Percentiles rank a stretch among this genome's conserved stretches.
Conservation (phyloP, 2,329 filamentous ascomycete species). For the Penicillium olsonii region DNA sequence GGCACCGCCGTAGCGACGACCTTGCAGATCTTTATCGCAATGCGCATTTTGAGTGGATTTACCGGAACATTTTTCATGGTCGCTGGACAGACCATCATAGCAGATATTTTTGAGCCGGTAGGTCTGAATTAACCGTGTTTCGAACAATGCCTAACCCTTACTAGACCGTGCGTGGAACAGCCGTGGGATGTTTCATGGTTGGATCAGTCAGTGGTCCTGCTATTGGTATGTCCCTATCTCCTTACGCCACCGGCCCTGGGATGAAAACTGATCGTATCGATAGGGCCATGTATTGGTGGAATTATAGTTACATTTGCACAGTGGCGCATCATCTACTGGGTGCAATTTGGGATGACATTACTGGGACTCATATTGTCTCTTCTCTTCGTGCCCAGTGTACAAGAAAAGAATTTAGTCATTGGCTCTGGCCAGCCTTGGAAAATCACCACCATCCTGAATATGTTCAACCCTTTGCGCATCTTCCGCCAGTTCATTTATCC, state of each 20-base stretch:
- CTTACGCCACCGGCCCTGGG: no score
- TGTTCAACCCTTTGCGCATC: conserved; percentile 64
- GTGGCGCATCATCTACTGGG: conserved; percentile 78
- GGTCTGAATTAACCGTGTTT: neutral
- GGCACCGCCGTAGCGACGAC: conserved; percentile 35
- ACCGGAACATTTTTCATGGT: conserved; percentile 45
- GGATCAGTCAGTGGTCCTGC: conserved; percentile 47
- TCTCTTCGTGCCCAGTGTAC: conserved; percentile 69
- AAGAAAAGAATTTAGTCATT: conserved; percentile 59
- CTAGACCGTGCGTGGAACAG: conserved; percentile 44
- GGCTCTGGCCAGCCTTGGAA: conserved; percentile 44
- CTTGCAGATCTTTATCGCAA: conserved; percentile 38
- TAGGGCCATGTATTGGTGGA: conserved; percentile 65
- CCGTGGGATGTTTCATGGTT: conserved; percentile 47
- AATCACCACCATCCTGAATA: conserved; percentile 40
- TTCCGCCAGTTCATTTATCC: conserved; percentile 67
- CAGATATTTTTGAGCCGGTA: conserved; percentile 43
- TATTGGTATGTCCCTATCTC: conserved; percentile 33
- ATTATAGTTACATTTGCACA: conserved; percentile 73
- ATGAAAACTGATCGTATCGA: conserved; percentile 3
- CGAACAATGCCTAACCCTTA: neutral
- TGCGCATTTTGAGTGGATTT: conserved; percentile 38
- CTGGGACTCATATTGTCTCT: conserved; percentile 60
- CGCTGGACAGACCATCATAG: conserved; percentile 40
- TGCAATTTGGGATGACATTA: conserved; percentile 69